These are phyloP conservation scores for Diphasiastrum complanatum DNA, from an alignment of 83 land plant species.

Conservation along the genomic window DNA sequence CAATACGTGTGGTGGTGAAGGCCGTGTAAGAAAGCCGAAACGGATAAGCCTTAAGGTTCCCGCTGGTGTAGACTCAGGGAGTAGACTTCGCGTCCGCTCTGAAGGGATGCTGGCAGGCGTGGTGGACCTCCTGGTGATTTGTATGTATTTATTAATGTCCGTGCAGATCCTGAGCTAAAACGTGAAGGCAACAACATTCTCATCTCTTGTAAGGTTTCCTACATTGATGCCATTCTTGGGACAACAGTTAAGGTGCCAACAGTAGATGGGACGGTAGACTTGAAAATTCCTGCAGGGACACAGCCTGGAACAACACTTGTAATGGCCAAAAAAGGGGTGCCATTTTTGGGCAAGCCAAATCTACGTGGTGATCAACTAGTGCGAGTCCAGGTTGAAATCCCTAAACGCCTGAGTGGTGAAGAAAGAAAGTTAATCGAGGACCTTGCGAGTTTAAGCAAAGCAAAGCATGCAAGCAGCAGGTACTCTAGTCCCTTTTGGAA, in stretches of 20 bases:
- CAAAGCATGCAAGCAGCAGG: background rate
- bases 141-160: slow-evolving; percentile 20
- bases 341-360: slow-evolving; percentile 13
- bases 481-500: slow-evolving; percentile 6
- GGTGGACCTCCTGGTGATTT: slow-evolving; percentile 22
- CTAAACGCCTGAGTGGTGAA: slow-evolving; percentile 10
- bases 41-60: slow-evolving; percentile 20
- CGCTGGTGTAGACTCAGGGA: slow-evolving; percentile 21
- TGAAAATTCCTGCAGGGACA: slow-evolving; percentile 18
- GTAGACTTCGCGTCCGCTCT: slow-evolving; percentile 17
- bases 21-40: slow-evolving; percentile 15
- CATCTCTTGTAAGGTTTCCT: slow-evolving; percentile 4
- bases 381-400: slow-evolving; percentile 18
- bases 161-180: slow-evolving; percentile 5
- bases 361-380: slow-evolving; percentile 20
- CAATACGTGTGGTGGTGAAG: slow-evolving; percentile 14
- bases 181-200: slow-evolving; percentile 17
- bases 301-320: slow-evolving; percentile 21
- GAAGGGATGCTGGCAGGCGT: slow-evolving; percentile 17
- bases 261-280: slow-evolving; percentile 10
- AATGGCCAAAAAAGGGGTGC: slow-evolving; percentile 21
- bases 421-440: slow-evolving; percentile 15
- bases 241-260: slow-evolving; percentile 16
- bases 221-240: slow-evolving; percentile 18
- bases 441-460: slow-evolving; percentile 10